A percentile compares a stretch with the other conserved stretches of the same genome.
These are phyloP conservation scores for Flaveria ramosissima DNA, from an alignment of 129 eudicot genomes.

Conservation along the genomic window DNA sequence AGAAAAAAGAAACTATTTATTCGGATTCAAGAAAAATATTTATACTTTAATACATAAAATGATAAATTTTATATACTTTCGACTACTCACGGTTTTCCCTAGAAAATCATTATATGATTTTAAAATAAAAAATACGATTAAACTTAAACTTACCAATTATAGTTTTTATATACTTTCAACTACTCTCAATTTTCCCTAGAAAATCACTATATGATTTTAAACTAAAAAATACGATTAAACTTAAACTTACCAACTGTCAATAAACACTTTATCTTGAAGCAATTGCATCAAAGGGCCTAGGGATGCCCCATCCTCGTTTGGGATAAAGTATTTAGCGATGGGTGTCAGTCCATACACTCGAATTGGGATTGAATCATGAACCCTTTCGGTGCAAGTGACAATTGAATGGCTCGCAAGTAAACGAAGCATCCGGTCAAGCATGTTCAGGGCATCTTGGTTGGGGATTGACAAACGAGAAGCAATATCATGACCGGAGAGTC, in stretches of 20 bases:
- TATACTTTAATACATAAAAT: too few species aligned
- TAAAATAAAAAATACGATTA: neutral
- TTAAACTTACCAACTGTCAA: slow-evolving; percentile 28
- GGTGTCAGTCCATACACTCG: slow-evolving; percentile 34
- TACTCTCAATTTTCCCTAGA: too few species aligned
- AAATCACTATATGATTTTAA: too few species aligned
- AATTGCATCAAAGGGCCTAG: slow-evolving; percentile 11
- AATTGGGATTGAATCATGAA: neutral
- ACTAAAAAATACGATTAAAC: neutral
- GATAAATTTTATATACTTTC: too few species aligned
- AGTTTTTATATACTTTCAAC: too few species aligned
- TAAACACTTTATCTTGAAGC: slow-evolving; percentile 30
- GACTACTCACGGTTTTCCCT: too few species aligned
- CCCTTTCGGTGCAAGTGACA: slow-evolving; percentile 25
- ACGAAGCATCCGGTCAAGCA: slow-evolving; percentile 45
- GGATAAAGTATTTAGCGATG: slow-evolving; percentile 27
- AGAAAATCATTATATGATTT: too few species aligned
- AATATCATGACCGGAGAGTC: slow-evolving; percentile 14
- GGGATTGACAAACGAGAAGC: slow-evolving; percentile 12
- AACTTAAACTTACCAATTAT: neutral
- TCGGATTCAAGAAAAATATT: too few species aligned
- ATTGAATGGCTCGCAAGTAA: slow-evolving; percentile 37
- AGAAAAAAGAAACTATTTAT: too few species aligned
- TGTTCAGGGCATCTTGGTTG: slow-evolving; percentile 21
- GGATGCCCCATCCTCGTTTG: slow-evolving; percentile 23